Percentiles rank a stretch among this genome's conserved stretches.
phyloP scores from a whole-genome alignment of 169 alveolate genomes.

The Cystoisospora suis region DNA sequence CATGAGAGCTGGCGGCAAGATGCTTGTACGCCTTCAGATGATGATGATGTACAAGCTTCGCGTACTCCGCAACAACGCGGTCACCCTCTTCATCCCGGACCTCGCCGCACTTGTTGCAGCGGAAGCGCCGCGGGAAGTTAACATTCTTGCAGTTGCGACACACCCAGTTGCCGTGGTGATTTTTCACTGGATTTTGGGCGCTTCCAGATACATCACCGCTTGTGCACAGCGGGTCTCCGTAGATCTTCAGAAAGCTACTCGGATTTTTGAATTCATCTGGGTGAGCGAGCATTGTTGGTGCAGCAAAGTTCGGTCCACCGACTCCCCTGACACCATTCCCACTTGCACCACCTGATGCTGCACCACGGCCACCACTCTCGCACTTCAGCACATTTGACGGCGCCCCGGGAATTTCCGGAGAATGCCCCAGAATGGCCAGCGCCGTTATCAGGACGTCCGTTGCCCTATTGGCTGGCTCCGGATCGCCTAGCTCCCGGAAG shows the following conservation, averaged over 20 bases:
- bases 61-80: slow-evolving; percentile 75
- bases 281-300: slow-evolving; percentile 66
- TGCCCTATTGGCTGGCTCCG: slow-evolving; percentile 33
- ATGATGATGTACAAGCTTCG: slow-evolving; percentile 73
- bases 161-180: slow-evolving; percentile 78
- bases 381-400: background rate
- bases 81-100: slow-evolving; percentile 74
- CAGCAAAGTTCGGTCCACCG: slow-evolving; percentile 40
- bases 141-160: slow-evolving; percentile 77
- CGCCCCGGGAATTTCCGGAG: background rate
- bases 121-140: slow-evolving; percentile 77
- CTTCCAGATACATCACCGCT: slow-evolving; percentile 1
- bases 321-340: slow-evolving; percentile 12
- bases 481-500: slow-evolving; percentile 1
- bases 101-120: slow-evolving; percentile 77
- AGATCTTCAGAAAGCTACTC: slow-evolving; percentile 75
- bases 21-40: slow-evolving; percentile 46
- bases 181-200: slow-evolving; percentile 44
- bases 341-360: background rate
- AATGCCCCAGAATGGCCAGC: slow-evolving; percentile 20
- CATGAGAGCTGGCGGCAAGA: slow-evolving; percentile 9
- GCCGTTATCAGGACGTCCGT: slow-evolving; percentile 54
- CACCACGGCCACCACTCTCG: background rate
- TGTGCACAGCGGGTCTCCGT: slow-evolving; percentile 77
- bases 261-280: slow-evolving; percentile 76